These are phyloP conservation scores for Candolleomyces eurysporus DNA, from an alignment of 768 basidiomycete species.

Conservation along the genomic window DNA sequence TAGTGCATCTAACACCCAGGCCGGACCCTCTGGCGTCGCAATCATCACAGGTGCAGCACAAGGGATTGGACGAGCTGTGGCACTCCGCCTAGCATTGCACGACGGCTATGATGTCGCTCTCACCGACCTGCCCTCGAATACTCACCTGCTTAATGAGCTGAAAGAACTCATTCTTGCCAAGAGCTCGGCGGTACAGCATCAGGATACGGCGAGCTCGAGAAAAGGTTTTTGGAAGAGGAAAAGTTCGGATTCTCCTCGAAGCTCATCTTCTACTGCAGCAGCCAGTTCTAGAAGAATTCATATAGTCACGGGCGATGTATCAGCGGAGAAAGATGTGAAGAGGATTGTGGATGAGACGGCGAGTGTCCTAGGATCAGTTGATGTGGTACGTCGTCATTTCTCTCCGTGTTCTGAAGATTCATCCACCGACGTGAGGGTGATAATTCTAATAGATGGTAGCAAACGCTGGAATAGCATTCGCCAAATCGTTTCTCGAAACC, in stretches of 20 bases:
- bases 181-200: no score
- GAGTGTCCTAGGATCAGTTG: slow-evolving; percentile 15
- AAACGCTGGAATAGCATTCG: slow-evolving; percentile 10
- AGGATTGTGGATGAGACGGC: slow-evolving; percentile 13
- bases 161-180: not conserved
- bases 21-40: slow-evolving; percentile 22
- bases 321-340: slow-evolving; percentile 16
- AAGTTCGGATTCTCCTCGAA: not conserved
- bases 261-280: no score
- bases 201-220: no score
- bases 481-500: slow-evolving; percentile 9
- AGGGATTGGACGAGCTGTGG: slow-evolving; percentile 50
- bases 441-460: slow-evolving; percentile 8
- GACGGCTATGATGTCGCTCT: slow-evolving; percentile 43
- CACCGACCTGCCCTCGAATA: slow-evolving; percentile 30
- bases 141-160: slow-evolving; percentile 11
- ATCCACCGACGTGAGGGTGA: no score
- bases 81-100: slow-evolving; percentile 36
- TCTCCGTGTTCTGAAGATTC: not conserved
- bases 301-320: slow-evolving; percentile 15
- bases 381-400: slow-evolving; percentile 14
- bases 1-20: no score
- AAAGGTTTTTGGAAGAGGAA: slow-evolving; percentile 9
- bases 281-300: slow-evolving; percentile 3
- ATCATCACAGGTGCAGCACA: slow-evolving; percentile 44